Evolutionary conservation across 2,329 filamentous ascomycete species (phyloP).

Genomic region (Pseudogymnoascus sp.): DNA sequence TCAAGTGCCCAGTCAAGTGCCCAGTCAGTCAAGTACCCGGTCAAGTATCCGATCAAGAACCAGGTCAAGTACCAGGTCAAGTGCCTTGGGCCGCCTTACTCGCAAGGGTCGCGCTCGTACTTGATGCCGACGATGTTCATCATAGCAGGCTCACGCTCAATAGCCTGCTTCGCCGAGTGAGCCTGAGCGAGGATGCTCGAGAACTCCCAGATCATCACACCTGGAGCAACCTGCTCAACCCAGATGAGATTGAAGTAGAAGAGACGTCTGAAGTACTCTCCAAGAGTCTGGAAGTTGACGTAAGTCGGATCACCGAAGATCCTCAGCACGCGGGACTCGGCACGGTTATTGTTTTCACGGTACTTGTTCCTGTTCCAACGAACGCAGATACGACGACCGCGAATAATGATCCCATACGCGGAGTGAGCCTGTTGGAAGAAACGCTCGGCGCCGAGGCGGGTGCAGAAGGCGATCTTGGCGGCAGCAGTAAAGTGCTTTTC

Average conservation of each 20-base stretch:
- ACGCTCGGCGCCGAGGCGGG: not conserved
- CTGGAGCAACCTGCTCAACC: not conserved
- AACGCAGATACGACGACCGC: constrained; percentile 8
- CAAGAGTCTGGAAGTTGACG: not conserved
- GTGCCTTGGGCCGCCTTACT: not conserved
- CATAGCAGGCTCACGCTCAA: constrained; percentile 7
- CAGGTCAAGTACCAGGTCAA: too few species aligned
- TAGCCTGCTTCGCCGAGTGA: constrained; percentile 7
- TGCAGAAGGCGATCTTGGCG: constrained; percentile 19
- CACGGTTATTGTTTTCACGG: not conserved
- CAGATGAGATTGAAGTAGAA: constrained; percentile 14
- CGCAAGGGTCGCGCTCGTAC: constrained; percentile 2
- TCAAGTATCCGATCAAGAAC: too few species aligned
- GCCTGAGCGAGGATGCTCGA: constrained; percentile 10
- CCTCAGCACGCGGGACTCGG: constrained; percentile 13
- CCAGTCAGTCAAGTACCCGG: too few species aligned
- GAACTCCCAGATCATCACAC: constrained; percentile 10
- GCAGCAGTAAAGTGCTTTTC: constrained; percentile 12
- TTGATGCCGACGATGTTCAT: not conserved
- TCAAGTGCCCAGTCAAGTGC: not conserved
- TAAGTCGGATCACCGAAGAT: constrained; percentile 9
- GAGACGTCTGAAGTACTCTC: constrained; percentile 10
- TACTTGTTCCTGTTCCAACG: constrained; percentile 15
- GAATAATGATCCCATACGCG: constrained; percentile 9
- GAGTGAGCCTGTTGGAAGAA: constrained; percentile 4